A percentile compares a stretch with the other conserved stretches of the same genome.
These are phyloP conservation scores for Rhododendron mucronatum DNA, from an alignment of 148 eudicot species.

Conservation along the genomic window DNA sequence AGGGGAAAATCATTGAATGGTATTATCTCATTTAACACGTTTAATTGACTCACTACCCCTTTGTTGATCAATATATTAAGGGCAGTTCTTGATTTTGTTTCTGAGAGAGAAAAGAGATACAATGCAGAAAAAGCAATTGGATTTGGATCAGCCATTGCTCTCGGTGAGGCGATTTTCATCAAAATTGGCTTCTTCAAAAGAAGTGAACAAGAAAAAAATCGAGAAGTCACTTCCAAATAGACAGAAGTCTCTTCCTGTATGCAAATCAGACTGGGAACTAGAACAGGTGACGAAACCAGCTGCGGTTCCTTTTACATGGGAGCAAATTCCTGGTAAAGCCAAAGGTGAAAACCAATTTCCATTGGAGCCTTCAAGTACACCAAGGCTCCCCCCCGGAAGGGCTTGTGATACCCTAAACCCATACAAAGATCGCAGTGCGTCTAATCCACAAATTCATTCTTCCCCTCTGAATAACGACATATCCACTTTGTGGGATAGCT, in stretches of 20 bases:
- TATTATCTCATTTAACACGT: neutral
- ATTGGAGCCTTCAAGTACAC: slow-evolving; percentile 21
- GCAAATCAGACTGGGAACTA: slow-evolving; percentile 25
- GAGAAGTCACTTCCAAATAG: slow-evolving; percentile 15
- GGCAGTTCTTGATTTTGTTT: neutral
- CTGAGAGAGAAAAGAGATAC: neutral
- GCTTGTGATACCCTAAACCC: slow-evolving; percentile 8
- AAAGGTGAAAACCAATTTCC: slow-evolving; percentile 22
- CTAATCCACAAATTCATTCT: slow-evolving; percentile 13
- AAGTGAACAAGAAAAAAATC: slow-evolving; percentile 3
- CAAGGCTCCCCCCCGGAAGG: slow-evolving; percentile 41
- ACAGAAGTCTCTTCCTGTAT: slow-evolving; percentile 29
- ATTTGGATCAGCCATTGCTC: slow-evolving; percentile 47
- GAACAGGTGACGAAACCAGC: slow-evolving; percentile 46
- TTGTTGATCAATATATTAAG: neutral
- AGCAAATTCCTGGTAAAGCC: slow-evolving; percentile 46
- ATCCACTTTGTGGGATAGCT: slow-evolving; percentile 22
- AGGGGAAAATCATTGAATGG: neutral
- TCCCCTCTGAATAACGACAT: slow-evolving; percentile 14
- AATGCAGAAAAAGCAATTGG: slow-evolving; percentile 49
- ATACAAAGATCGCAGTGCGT: slow-evolving; percentile 5
- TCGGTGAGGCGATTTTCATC: slow-evolving; percentile 44
- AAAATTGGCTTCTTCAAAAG: slow-evolving; percentile 14
- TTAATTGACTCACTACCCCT: neutral
- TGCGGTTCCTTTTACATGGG: slow-evolving; percentile 58